Evolutionary conservation across 2,329 filamentous ascomycete species (phyloP).

Genomic region (Seiridium unicorne): DNA sequence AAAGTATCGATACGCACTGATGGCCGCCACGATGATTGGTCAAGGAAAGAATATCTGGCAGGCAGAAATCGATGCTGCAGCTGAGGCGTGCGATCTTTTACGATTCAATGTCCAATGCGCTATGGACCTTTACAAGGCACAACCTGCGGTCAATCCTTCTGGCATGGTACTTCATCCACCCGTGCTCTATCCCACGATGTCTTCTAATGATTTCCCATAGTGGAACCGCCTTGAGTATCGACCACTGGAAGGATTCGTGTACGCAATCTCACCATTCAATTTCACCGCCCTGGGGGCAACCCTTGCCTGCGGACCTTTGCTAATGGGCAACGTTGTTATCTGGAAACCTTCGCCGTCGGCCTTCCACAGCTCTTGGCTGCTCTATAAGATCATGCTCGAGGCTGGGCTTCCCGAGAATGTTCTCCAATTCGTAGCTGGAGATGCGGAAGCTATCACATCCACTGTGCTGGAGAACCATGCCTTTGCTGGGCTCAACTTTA

Average conservation of each 20-base stretch:
- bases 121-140: conserved; percentile 82
- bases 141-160: conserved; percentile 50
- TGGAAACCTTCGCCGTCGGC: conserved; percentile 37
- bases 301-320: conserved; percentile 30
- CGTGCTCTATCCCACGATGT: neutral
- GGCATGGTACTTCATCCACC: neutral
- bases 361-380: conserved; percentile 31
- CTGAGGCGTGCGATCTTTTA: conserved; percentile 89
- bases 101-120: conserved; percentile 94
- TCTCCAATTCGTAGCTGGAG: conserved; percentile 35
- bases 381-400: conserved; percentile 38
- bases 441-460: conserved; percentile 23
- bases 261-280: conserved; percentile 40
- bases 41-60: conserved; percentile 99
- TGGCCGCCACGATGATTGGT: conserved; percentile 93
- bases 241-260: conserved; percentile 40
- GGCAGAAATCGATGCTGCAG: conserved; percentile 85
- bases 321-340: conserved; percentile 39
- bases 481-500: conserved; percentile 24
- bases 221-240: conserved; percentile 30
- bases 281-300: conserved; percentile 39
- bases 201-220: neutral
- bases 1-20: conserved; percentile 95
- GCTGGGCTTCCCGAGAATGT: conserved; percentile 32
- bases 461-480: neutral